phyloP scores from a whole-genome alignment of 768 basidiomycete species.

The Austroboletus eburneus region DNA sequence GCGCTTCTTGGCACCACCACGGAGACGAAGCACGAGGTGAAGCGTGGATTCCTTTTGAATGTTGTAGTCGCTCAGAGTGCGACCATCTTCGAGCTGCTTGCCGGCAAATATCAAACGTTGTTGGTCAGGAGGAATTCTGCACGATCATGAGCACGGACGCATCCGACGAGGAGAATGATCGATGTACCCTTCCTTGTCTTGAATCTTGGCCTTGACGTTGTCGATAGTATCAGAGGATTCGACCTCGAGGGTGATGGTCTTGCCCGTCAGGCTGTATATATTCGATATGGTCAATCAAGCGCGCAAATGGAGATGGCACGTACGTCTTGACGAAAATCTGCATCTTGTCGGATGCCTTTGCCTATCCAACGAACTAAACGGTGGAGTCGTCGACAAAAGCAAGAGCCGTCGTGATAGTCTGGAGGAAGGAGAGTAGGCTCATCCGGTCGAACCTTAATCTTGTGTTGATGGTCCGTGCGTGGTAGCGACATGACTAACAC shows the following conservation, averaged over 20 bases:
- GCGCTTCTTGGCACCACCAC: constrained; percentile 99
- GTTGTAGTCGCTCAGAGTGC: constrained; percentile 93
- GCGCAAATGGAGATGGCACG: constrained; percentile 22
- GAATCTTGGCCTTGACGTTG: no score
- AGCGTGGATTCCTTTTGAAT: constrained; percentile 99
- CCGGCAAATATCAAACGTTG: constrained; percentile 99
- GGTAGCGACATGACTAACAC: constrained; percentile 18
- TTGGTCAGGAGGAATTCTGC: constrained; percentile 87
- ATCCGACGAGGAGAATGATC: neutral
- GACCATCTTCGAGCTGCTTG: constrained; percentile 99
- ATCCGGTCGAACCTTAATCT: constrained; percentile 23
- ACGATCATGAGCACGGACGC: constrained; percentile 2
- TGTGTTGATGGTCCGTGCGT: constrained; percentile 46
- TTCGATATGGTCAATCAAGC: constrained; percentile 12
- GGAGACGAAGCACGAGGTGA: constrained; percentile 93
- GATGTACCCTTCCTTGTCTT: constrained; percentile 90
- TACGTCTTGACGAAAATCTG: constrained; percentile 99
- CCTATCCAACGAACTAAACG: constrained; percentile 88
- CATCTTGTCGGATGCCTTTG: constrained; percentile 75
- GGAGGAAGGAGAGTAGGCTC: constrained; percentile 14
- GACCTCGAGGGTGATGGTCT: no score
- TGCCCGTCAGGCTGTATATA: constrained; percentile 82
- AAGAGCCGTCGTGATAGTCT: constrained; percentile 42
- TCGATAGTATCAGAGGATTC: no score
- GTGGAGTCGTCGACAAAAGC: constrained; percentile 94